Evolutionary conservation across 495 filamentous ascomycete species (phyloP), one percentile per base, ranked within the genome.

Genomic region (Xylaria telfairii): DNA sequence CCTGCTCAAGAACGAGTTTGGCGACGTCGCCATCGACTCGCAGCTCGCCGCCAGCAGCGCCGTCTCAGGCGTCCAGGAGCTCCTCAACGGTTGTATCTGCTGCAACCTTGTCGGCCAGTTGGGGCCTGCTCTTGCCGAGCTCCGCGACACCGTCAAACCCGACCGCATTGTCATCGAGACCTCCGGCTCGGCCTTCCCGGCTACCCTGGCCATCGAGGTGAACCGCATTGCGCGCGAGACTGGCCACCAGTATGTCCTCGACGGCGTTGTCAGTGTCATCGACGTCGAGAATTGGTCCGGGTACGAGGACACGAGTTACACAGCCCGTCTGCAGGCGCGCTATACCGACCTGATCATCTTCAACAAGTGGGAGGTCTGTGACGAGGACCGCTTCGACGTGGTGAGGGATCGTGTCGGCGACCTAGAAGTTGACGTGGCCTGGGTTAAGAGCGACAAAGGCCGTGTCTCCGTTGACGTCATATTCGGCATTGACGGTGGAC

Each of bases 1-100:
- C n/a, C 89, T 99, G 26, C 86, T 99, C 26, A 99, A 99, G 81
- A 99, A 99, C 81, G 96, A 99, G 82, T 97, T 97, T 80, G 96
- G 96, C 76, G 95, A 98, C 80, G 80, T 99, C 21, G 94, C 93
- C 32, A 86, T 98, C 79, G 96, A 98, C 86, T 94, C 91, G 12
- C 93, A 96, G 79, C 88, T 98, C 21, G 94, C 96, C 53, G 85
- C 92, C 0, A 90, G 92, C 4, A 84, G 87, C 67, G 89, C 94
- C 42, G 93, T 99, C 75, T 88, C 91, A n/a, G 95, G 93, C 65
- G 94, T 96, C 21, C 90, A 90, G 74, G 96, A 99, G 77, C 85
- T 99, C 3, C 90, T 98, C 24, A 95, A 96, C 76, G 96, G 96
- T 71, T 99, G 96, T 81, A 98, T 99, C 77, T 99, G 96, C 86